Conservation (phyloP, 345 rosid species). For the Bruguiera parviflora region DNA sequence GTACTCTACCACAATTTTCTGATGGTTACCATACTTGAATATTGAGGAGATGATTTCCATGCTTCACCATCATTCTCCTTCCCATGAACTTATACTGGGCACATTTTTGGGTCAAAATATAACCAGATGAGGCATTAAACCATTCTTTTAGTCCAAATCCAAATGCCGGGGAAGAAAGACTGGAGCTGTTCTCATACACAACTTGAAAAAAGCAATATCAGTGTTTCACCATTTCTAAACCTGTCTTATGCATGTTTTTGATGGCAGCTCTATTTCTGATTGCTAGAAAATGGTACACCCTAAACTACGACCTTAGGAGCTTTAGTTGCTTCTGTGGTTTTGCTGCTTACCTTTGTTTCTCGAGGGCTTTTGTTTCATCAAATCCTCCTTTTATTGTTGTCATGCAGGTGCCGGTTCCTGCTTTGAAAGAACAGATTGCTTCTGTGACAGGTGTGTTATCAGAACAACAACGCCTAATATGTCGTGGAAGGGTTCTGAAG, state of each 20-base stretch:
- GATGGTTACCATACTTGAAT: not conserved
- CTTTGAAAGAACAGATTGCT: constrained; percentile 74
- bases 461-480: constrained; percentile 71
- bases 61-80: not conserved
- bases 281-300: not conserved
- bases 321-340: not conserved
- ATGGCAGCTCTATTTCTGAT: not conserved
- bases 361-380: not conserved
- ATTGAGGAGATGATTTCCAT: not conserved
- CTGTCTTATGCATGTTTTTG: not conserved
- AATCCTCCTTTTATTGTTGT: constrained; percentile 10
- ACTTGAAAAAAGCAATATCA: not conserved
- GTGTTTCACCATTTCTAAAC: not conserved
- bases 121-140: not conserved
- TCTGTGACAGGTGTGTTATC: constrained; percentile 67
- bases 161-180: not conserved
- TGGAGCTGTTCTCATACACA: not conserved
- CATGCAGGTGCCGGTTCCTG: constrained; percentile 69
- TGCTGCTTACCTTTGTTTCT: constrained; percentile 1
- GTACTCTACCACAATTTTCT: not conserved
- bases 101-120: constrained; percentile 4
- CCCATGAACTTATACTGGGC: constrained; percentile 1
- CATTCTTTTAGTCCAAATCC: not conserved
- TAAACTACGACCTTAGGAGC: not conserved
- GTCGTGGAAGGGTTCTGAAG: constrained; percentile 77